phyloP scores from a whole-genome alignment of 805 yeast species.

The Barnettozyma sucrosica region DNA sequence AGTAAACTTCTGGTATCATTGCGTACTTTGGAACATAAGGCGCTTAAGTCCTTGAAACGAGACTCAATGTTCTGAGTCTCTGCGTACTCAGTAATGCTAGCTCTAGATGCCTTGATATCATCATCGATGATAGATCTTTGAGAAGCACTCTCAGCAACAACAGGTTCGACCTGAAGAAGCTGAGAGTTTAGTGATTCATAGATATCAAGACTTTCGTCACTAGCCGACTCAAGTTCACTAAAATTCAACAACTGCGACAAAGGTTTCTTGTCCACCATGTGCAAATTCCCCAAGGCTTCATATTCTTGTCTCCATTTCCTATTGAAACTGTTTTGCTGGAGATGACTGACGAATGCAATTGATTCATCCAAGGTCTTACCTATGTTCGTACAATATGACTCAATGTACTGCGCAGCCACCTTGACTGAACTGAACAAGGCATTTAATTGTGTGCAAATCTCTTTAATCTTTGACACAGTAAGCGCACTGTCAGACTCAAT shows the following conservation, averaged over 20 bases:
- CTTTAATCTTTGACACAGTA: constrained; percentile 28
- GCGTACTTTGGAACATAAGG: constrained; percentile 19
- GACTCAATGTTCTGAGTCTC: constrained; percentile 14
- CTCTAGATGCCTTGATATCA: constrained; percentile 36
- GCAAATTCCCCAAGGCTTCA: constrained; percentile 7
- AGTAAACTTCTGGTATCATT: constrained; percentile 20
- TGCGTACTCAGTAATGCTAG: constrained; percentile 32
- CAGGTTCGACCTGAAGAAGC: constrained; percentile 26
- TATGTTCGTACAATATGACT: constrained; percentile 43
- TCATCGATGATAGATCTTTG: constrained; percentile 33
- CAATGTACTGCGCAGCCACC: constrained; percentile 44
- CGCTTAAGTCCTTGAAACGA: constrained; percentile 15
- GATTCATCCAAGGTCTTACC: constrained; percentile 39
- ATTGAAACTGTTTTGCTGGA: constrained; percentile 37
- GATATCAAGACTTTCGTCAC: constrained; percentile 22
- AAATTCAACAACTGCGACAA: constrained; percentile 14
- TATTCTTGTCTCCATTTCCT: constrained; percentile 17
- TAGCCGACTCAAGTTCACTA: constrained; percentile 24
- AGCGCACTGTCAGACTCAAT: constrained; percentile 36
- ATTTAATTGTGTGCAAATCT: constrained; percentile 31
- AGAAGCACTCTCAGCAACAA: constrained; percentile 33
- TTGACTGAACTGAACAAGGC: constrained; percentile 41
- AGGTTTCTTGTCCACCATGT: constrained; percentile 7
- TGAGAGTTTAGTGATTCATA: constrained; percentile 18
- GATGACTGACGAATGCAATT: constrained; percentile 32